Evolutionary conservation across 225 moss, liverwort and hornwort species (phyloP).

Genomic region (Polytrichum formosum): DNA sequence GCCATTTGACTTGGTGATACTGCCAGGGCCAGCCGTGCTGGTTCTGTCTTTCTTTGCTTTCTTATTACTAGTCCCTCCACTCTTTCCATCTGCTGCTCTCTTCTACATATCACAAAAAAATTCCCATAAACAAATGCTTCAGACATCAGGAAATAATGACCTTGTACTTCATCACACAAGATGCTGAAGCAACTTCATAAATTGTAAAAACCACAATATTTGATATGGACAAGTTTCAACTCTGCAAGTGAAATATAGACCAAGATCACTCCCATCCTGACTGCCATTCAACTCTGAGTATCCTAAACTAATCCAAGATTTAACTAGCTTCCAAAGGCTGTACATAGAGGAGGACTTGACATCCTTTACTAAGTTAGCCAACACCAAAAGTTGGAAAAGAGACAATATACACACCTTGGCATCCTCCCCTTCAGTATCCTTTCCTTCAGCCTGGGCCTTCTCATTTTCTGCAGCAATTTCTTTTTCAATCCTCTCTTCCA

Average conservation of each 20-base stretch:
- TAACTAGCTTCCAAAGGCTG: too few relatives aligned
- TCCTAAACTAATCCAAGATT: too few relatives aligned
- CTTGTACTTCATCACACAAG: too few relatives aligned
- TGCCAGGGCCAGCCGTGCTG: slow-evolving; percentile 46
- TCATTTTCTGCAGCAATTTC: slow-evolving; percentile 79
- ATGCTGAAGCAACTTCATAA: too few relatives aligned
- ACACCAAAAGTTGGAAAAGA: neutral
- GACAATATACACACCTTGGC: slow-evolving; percentile 40
- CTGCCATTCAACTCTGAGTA: too few relatives aligned
- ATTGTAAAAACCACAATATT: too few relatives aligned
- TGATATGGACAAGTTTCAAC: too few relatives aligned
- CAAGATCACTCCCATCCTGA: too few relatives aligned
- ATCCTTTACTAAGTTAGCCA: too few relatives aligned
- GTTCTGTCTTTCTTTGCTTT: slow-evolving; percentile 91
- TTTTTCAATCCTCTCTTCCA: slow-evolving; percentile 93
- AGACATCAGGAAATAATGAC: too few relatives aligned
- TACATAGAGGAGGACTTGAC: too few relatives aligned
- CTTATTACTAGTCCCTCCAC: slow-evolving; percentile 63
- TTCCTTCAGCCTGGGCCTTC: slow-evolving; percentile 76
- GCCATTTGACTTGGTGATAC: slow-evolving; percentile 58
- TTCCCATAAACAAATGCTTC: neutral
- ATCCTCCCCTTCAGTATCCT: slow-evolving; percentile 85
- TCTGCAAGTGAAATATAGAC: too few relatives aligned
- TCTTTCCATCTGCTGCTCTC: slow-evolving; percentile 65
- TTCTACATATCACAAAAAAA: slow-evolving; percentile 23